phyloP scores from a whole-genome alignment of 345 rosid genomes.

The Linum lewisii region DNA sequence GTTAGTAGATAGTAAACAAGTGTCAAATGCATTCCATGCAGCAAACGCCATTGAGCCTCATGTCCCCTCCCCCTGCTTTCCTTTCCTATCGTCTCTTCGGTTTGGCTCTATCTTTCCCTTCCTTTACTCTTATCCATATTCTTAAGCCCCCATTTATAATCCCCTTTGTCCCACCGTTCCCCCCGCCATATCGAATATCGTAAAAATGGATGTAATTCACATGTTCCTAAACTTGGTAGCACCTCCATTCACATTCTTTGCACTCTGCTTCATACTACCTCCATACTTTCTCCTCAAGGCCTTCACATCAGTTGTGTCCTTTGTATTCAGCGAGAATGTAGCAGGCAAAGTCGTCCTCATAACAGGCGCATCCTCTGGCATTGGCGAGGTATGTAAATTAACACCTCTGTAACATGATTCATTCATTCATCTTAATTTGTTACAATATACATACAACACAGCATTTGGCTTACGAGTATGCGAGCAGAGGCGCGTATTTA shows the following conservation, averaged over 20 bases:
- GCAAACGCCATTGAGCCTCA: too few relatives aligned
- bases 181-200: too few relatives aligned
- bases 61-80: too few relatives aligned
- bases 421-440: too few relatives aligned
- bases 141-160: too few relatives aligned
- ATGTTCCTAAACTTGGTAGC: constrained; percentile 17
- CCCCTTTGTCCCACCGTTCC: too few relatives aligned
- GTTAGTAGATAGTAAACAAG: too few relatives aligned
- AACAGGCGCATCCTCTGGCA: constrained; percentile 27
- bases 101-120: too few relatives aligned
- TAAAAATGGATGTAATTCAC: constrained; percentile 22
- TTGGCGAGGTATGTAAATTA: constrained; percentile 11
- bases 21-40: too few relatives aligned
- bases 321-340: constrained; percentile 16
- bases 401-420: too few relatives aligned
- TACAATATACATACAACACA: not conserved
- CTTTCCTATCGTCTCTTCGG: too few relatives aligned
- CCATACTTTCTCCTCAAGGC: constrained; percentile 18
- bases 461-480: constrained; percentile 34
- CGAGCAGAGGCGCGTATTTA: constrained; percentile 17
- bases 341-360: constrained; percentile 26
- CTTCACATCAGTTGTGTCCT: constrained; percentile 6
- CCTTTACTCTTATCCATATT: too few relatives aligned
- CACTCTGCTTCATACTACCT: constrained; percentile 20
- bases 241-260: constrained; percentile 18